A percentile compares a stretch with the other conserved stretches of the same genome.
Evolutionary conservation across 345 rosid species (phyloP).

Genomic region (Lepidium sativum): DNA sequence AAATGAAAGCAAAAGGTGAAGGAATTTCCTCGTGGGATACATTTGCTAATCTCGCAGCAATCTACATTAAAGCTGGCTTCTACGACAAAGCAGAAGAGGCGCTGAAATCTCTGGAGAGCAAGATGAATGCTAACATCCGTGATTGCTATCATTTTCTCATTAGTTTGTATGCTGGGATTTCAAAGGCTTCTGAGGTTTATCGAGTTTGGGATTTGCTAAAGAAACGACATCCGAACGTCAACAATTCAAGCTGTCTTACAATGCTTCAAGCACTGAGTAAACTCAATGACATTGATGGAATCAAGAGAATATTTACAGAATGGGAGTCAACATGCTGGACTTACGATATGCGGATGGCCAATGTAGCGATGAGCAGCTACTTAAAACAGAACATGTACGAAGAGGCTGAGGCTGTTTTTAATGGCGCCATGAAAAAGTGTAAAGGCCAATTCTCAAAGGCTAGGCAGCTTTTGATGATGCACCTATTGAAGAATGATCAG

Average conservation of each 20-base stretch:
- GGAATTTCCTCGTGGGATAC: slow-evolving; percentile 34
- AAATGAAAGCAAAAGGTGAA: slow-evolving; percentile 29
- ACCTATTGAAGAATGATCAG: slow-evolving; percentile 34
- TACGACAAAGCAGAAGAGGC: slow-evolving; percentile 53
- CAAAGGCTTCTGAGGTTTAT: slow-evolving; percentile 42
- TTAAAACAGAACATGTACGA: slow-evolving; percentile 40
- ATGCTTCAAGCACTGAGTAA: slow-evolving; percentile 50
- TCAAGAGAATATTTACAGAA: slow-evolving; percentile 41
- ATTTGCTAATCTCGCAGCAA: slow-evolving; percentile 45
- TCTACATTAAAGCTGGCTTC: slow-evolving; percentile 44
- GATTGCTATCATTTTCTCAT: slow-evolving; percentile 59
- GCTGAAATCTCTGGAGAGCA: slow-evolving; percentile 48
- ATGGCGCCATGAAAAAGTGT: slow-evolving; percentile 29
- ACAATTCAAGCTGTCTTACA: slow-evolving; percentile 41
- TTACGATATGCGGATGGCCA: slow-evolving; percentile 55
- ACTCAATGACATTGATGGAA: slow-evolving; percentile 41
- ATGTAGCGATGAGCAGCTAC: slow-evolving; percentile 38
- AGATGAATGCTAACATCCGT: slow-evolving; percentile 28
- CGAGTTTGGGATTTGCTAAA: slow-evolving; percentile 57
- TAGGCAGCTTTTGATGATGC: slow-evolving; percentile 49
- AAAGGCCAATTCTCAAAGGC: slow-evolving; percentile 33
- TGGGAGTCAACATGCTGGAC: slow-evolving; percentile 48
- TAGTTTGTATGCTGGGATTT: slow-evolving; percentile 41
- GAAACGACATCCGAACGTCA: slow-evolving; percentile 22
- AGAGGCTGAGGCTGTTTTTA: slow-evolving; percentile 43